Evolutionary conservation across 2,329 filamentous ascomycete species (phyloP), one percentile per base, ranked within the genome.

Genomic region (Coniochaeta prunicola): DNA sequence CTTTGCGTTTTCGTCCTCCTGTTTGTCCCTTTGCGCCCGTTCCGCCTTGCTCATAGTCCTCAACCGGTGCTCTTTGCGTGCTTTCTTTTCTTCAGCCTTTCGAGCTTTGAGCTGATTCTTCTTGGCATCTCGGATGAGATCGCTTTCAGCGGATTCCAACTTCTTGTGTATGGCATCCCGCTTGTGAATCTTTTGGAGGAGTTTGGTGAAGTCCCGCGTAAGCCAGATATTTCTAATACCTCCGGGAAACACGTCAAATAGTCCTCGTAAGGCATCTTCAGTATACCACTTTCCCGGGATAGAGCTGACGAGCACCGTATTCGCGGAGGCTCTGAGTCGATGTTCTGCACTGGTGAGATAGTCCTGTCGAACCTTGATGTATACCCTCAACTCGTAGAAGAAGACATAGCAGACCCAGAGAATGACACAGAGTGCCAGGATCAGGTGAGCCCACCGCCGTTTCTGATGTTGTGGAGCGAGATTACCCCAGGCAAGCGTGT

Each of bases 181-280:
- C 63, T 85, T 77, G 55, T 90, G 83, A 53, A 97, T 89, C 70
- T 97, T 97, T 61, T 92, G 88, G 53, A 90, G 82, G 12, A 99
- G 81, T 9, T 87, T 82, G 48, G 92, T 90, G 64, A 91, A 88
- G 69, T 99, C 90, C 61, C 93, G 85, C 60, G 97, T 99, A 66
- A 99, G 87, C 92, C 93, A 99, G 53, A 99, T 90, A 65, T 97
- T 97, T 60, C 91, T 85, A 68, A 99, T 88, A 31, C 94, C 94
- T 21, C 94, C 94, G 0, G 94, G 94, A 66, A 97, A 97, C 1
- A 97, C 92, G 70, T 99, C 94, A 67, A 96, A 99, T 0, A 99
- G 79, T 0, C 88, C 89, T 59, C 86, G 82, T 4, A 99, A 80
- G 0, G 91, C 90, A 50, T 96, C 87, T 55, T 91, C 83, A 2